A percentile compares a stretch with the other conserved stretches of the same genome.
Conservation (phyloP, 140 eudicot genomes). For the Cichorium intybus region DNA sequence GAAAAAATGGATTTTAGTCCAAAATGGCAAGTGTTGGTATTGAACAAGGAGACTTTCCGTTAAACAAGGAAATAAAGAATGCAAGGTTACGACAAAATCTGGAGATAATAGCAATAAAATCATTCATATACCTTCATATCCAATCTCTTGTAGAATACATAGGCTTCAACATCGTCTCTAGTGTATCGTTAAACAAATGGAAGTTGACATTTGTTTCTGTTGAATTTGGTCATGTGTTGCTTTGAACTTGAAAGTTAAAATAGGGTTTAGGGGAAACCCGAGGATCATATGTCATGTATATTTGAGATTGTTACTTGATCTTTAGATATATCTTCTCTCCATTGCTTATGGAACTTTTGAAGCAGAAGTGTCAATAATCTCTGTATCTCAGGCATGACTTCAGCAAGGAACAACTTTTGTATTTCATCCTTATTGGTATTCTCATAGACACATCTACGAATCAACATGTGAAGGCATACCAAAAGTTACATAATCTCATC, state of each 20-base stretch:
- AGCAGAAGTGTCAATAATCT: conserved; percentile 67
- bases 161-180: conserved; percentile 62
- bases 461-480: conserved; percentile 77
- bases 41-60: too few relatives aligned
- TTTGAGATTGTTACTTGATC: conserved; percentile 44
- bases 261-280: conserved; percentile 21
- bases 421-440: conserved; percentile 57
- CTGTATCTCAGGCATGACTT: conserved; percentile 64
- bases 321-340: conserved; percentile 65
- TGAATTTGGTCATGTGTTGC: conserved; percentile 33
- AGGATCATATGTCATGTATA: conserved; percentile 16
- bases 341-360: conserved; percentile 73
- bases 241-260: conserved; percentile 41
- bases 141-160: conserved; percentile 44
- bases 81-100: too few relatives aligned
- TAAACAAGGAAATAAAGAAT: too few relatives aligned
- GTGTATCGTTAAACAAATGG: conserved; percentile 52
- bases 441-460: conserved; percentile 69
- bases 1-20: too few relatives aligned
- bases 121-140: conserved; percentile 26
- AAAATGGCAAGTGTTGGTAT: too few relatives aligned
- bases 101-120: neutral
- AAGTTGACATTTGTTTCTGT: conserved; percentile 47
- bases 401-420: conserved; percentile 61
- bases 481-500: conserved; percentile 50